Evolutionary conservation across 2,329 filamentous ascomycete genomes (phyloP), one percentile per base, ranked within the genome.

Genomic region (Talaromyces sp.): DNA sequence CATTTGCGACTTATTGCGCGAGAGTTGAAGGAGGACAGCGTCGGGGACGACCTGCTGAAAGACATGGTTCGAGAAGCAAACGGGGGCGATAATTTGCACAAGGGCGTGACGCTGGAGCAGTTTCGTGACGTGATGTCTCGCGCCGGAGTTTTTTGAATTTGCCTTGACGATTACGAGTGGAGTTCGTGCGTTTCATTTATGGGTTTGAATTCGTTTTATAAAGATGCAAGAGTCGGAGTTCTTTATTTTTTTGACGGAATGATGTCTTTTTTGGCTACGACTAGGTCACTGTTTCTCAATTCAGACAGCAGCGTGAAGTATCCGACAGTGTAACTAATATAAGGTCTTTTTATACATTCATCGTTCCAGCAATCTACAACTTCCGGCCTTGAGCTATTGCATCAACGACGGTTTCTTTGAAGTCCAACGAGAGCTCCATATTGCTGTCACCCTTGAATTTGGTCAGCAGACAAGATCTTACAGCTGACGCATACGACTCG

Each of bases 1-100:
- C 89, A 96, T 75, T 77, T 99, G 71, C 85, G 85, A 70, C 82
- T 88, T 68, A 88, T 97, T 58, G 92, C 92, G 48, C 86, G 85
- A 66, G 85, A 91, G 67, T 77, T 99, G 68, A 90, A 91, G 75
- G 91, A 96, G 76, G 91, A 87, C 56, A 67, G 63, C 63, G 87
- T 96, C 26, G 85, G 85, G 61, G 94, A 97, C 68, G 88, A 91
- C 54, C 76, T 96, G 70, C 78, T 99, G 70, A 86, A 85, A 77
- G 92, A 97, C 78, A 99, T 99, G 94, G 88, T 99, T 61, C 79
- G 92, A 54, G 93, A 97, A 80, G 94, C 93, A 54, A 97, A 95
- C 74, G 90, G 90, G 2, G 91, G 90, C 1, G 85, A 83, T 3
- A 88, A 89, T 17, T 83, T 89, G 11, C 84, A 80, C 41, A 83